Conservation (phyloP, 805 yeast species). For the Teunomyces panamensis region DNA sequence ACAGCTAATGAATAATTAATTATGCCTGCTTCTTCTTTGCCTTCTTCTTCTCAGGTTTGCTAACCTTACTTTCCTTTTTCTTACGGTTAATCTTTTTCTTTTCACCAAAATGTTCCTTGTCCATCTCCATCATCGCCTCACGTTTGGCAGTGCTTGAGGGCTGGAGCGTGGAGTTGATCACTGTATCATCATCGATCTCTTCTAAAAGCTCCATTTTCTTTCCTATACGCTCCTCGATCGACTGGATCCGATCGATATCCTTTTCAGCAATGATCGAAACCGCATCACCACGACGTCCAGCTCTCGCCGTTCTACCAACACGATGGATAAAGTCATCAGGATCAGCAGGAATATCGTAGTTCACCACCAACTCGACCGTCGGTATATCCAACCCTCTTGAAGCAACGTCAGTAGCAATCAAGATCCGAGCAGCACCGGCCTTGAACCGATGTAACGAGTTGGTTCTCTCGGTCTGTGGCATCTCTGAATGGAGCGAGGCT, state of each 20-base stretch:
- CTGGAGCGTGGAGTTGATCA: slow-evolving; percentile 69
- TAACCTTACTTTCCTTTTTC: slow-evolving; percentile 23
- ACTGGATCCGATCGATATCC: slow-evolving; percentile 75
- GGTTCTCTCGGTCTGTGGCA: slow-evolving; percentile 90
- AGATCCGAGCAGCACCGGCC: slow-evolving; percentile 89
- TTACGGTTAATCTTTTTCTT: slow-evolving; percentile 50
- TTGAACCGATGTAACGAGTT: slow-evolving; percentile 89
- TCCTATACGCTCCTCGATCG: slow-evolving; percentile 83
- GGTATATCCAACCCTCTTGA: slow-evolving; percentile 98
- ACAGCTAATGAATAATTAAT: slow-evolving; percentile 1
- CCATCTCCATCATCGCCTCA: slow-evolving; percentile 92
- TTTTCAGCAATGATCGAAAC: slow-evolving; percentile 80
- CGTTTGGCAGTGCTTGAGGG: slow-evolving; percentile 79
- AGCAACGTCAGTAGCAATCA: slow-evolving; percentile 96
- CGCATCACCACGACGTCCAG: slow-evolving; percentile 85
- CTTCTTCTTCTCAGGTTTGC: neutral
- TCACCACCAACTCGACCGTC: slow-evolving; percentile 81
- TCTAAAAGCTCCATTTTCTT: slow-evolving; percentile 76
- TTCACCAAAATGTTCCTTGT: slow-evolving; percentile 84
- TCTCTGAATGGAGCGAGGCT: slow-evolving; percentile 88
- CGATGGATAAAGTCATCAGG: slow-evolving; percentile 96
- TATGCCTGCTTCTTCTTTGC: slow-evolving; percentile 2
- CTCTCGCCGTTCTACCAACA: slow-evolving; percentile 99
- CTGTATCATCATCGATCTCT: slow-evolving; percentile 68
- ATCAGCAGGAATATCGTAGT: slow-evolving; percentile 92